Evolutionary conservation across 495 filamentous ascomycete species (phyloP).

Genomic region (Neurospora pannonica): DNA sequence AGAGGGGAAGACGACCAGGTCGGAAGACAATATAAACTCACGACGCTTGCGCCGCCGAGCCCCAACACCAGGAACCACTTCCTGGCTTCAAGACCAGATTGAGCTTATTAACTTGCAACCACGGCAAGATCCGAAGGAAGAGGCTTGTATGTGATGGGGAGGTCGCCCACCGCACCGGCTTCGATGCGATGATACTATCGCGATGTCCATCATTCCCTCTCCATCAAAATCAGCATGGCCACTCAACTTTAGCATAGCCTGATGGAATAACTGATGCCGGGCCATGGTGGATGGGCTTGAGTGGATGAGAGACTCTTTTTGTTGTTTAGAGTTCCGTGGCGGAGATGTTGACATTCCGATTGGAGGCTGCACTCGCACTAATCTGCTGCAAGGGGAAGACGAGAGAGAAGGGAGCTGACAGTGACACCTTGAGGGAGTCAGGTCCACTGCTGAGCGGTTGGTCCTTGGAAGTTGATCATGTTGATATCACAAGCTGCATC

Average conservation of each 20-base stretch:
- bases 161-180: not conserved
- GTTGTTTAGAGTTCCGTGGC: not conserved
- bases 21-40: not conserved
- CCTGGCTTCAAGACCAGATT: not conserved
- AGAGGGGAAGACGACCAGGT: not conserved
- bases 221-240: not conserved
- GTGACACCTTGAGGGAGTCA: not conserved
- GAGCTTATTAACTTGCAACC: not conserved
- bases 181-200: not conserved
- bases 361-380: not conserved
- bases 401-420: not conserved
- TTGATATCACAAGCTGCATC: not conserved
- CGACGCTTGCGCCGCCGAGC: not conserved
- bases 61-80: not conserved
- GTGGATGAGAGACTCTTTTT: not conserved
- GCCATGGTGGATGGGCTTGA: not conserved
- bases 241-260: not conserved
- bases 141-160: not conserved
- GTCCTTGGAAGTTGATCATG: not conserved
- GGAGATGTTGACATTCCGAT: not conserved
- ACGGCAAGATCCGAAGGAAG: constrained; percentile 1
- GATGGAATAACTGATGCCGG: not conserved
- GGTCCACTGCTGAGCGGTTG: not conserved
- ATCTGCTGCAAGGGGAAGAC: not conserved
- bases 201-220: not conserved